Base-by-base conservation (phyloP, 1,284 basidiomycete genomes). In the Trichosporon inkin region DNA sequence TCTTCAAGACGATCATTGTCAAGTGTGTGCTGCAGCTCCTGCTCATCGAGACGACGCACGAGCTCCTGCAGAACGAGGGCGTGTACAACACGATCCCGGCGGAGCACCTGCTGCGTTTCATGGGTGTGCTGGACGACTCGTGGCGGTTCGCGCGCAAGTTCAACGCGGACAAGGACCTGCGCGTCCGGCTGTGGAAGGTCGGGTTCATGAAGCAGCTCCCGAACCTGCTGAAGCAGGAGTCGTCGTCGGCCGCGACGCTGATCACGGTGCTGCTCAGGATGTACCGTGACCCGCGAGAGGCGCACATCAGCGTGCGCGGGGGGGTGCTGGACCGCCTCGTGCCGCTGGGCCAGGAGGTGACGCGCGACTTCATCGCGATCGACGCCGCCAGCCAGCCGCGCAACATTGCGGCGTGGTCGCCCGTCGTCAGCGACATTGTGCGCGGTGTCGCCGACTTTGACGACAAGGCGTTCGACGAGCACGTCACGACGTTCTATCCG, bases 131-230 rank as follows among this genome's bases (percentile, higher is more conserved):
- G 58, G 93, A 98, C 75, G 92, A 96, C 71, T 93, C 90, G 69
- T 99, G 99, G 81, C 89, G 92, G 69, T 99, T 99, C 71, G 95
- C 95, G 13, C 85, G 93, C 60, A 87, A 88, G 76, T 99, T 99
- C 82, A 99, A 99, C 72, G 95, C 96, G 54, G 92, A 99, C 79
- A 97, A 97, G 80, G 94, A 98, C 53, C 83, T 99, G 40, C 86
- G 96, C 40, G 97, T 93, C 57, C 92, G 90, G 6, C 82, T 99
- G 53, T 99, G 96, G 96, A 98, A 96, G 92, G 96, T 99, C 67
- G 94, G 92, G 2, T 99, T 99, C 80, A 99, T 99, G 96, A 97
- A 97, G 76, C 97, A 99, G 76, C 80, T 99, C 37, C 96, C 96
- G 0, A 99, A 99, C 78, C 83, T 99, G 52, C 81, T 99, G 62